Evolutionary conservation across 495 filamentous ascomycete species (phyloP).

Genomic region (Trichoderma orchidacearum): DNA sequence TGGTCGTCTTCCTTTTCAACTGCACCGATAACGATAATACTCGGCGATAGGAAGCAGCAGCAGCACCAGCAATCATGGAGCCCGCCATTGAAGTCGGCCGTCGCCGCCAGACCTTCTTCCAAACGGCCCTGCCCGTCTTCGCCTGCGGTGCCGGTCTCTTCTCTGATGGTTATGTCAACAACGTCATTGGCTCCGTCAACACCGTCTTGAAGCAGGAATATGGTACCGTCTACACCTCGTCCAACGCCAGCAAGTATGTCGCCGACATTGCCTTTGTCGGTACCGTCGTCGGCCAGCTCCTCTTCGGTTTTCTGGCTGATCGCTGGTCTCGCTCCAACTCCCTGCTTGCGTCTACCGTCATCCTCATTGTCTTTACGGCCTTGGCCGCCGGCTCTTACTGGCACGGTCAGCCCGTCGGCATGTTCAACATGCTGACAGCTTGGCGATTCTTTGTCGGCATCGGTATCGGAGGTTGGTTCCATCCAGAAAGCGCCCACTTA

Average conservation of each 20-base stretch:
- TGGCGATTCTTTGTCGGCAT: conserved; percentile 66
- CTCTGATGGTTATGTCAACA: conserved; percentile 84
- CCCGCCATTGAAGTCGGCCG: background rate
- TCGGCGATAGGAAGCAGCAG: too few relatives aligned
- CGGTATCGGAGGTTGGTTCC: conserved; percentile 52
- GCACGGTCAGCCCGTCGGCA: conserved; percentile 45
- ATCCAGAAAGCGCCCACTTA: too few relatives aligned
- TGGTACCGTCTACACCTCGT: conserved; percentile 44
- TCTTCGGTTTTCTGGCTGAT: conserved; percentile 74
- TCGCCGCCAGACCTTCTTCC: background rate
- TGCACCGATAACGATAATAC: too few relatives aligned
- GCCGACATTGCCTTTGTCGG: conserved; percentile 76
- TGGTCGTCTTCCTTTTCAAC: background rate
- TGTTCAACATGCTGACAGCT: conserved; percentile 72
- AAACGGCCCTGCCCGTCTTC: conserved; percentile 34
- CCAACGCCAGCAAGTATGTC: conserved; percentile 55
- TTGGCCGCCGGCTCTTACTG: conserved; percentile 66
- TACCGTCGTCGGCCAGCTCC: conserved; percentile 71
- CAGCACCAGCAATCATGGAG: background rate
- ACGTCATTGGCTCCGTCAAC: conserved; percentile 70
- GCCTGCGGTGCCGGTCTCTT: conserved; percentile 85
- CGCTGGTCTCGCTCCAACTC: conserved; percentile 74
- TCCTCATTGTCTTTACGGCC: conserved; percentile 76
- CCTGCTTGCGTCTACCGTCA: conserved; percentile 63
- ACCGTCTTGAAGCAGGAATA: conserved; percentile 58